Base-by-base conservation (phyloP, 2,329 filamentous ascomycete genomes). In the Colletotrichum scovillei region DNA sequence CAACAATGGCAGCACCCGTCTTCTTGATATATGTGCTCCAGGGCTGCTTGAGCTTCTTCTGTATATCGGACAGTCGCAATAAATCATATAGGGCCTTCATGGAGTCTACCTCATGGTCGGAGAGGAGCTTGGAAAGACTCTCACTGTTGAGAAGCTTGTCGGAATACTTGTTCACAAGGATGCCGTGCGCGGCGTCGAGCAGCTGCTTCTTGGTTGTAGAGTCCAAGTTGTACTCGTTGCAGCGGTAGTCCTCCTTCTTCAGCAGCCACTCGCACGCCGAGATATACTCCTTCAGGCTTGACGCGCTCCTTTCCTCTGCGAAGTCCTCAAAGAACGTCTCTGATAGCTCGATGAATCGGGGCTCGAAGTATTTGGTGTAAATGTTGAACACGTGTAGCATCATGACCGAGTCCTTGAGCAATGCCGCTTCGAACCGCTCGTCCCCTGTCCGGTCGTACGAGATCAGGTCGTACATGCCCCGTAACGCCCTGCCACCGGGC, bases 341-440 rank as follows among this genome's bases (percentile, higher is more conserved):
- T 0, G 96, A 97, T 6, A 88, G 82, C 9, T 86, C 83, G 66
- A 98, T 83, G 75, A 98, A 92, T 5, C 87, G 85, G 4, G 93
- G 92, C 82, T 98, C 97, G 77, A 99, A 98, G 16, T 90, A 86
- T 73, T 88, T 92, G 0, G 88, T 90, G 81, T 98, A 99, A 4
- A 96, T 90, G 67, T 92, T 91, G 58, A 98, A 89, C n/a, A 95
- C 90, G 77, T 97, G 92, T 74, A 98, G 89, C 90, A 98, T 95
- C 72, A 91, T 89, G 63, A 98, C 90, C 0, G 93, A 89, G 69
- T 94, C 91, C 75, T 89, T 91, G 65, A 98, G 89, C n/a, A 95
- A 84, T 3, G 84, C 82, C 0, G 89, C 82, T 76, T 95, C 90
- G 76, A 93, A 91, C 1, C 89, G 77, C 79, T 83, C 77, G 69